A percentile compares a stretch with the other conserved stretches of the same genome.
Conservation (phyloP, 2,329 filamentous ascomycete genomes). For the Xylaria sp. region DNA sequence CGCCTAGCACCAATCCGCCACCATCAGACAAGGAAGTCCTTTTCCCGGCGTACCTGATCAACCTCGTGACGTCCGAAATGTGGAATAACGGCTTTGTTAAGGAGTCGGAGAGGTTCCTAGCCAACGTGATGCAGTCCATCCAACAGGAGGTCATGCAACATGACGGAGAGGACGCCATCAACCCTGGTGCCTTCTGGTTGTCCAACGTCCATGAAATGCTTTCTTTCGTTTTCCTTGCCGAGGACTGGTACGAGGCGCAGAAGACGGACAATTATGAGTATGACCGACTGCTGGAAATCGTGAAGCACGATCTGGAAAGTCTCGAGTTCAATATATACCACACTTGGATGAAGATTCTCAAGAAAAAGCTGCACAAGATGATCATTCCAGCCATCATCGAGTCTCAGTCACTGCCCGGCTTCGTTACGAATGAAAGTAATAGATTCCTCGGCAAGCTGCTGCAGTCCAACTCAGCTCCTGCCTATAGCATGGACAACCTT, state of each 20-base stretch:
- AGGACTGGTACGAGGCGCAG: slow-evolving; percentile 99
- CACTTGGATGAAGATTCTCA: slow-evolving; percentile 99
- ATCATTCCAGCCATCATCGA: slow-evolving; percentile 99
- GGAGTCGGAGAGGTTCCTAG: slow-evolving; percentile 97
- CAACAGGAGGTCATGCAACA: slow-evolving; percentile 99
- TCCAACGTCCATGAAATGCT: slow-evolving; percentile 99
- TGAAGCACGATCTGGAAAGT: slow-evolving; percentile 98
- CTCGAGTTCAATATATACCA: slow-evolving; percentile 99
- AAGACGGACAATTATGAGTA: slow-evolving; percentile 99
- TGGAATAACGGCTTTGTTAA: slow-evolving; percentile 99
- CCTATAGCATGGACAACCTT: slow-evolving; percentile 99
- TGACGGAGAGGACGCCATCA: slow-evolving; percentile 95
- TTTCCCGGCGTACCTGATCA: slow-evolving; percentile 98
- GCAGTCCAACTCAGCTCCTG: slow-evolving; percentile 85
- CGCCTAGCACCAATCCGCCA: slow-evolving; percentile 82
- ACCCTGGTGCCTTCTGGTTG: slow-evolving; percentile 97
- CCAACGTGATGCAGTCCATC: slow-evolving; percentile 99
- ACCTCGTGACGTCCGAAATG: slow-evolving; percentile 98
- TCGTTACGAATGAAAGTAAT: slow-evolving; percentile 98
- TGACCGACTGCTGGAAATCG: slow-evolving; percentile 94
- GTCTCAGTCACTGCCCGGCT: slow-evolving; percentile 95
- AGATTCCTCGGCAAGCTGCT: slow-evolving; percentile 97
- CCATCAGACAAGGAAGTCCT: slow-evolving; percentile 98
- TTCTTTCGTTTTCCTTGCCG: slow-evolving; percentile 97
- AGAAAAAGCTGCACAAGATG: slow-evolving; percentile 99